Evolutionary conservation across 768 basidiomycete genomes (phyloP).

Genomic region (Rubroboletus satanas): DNA sequence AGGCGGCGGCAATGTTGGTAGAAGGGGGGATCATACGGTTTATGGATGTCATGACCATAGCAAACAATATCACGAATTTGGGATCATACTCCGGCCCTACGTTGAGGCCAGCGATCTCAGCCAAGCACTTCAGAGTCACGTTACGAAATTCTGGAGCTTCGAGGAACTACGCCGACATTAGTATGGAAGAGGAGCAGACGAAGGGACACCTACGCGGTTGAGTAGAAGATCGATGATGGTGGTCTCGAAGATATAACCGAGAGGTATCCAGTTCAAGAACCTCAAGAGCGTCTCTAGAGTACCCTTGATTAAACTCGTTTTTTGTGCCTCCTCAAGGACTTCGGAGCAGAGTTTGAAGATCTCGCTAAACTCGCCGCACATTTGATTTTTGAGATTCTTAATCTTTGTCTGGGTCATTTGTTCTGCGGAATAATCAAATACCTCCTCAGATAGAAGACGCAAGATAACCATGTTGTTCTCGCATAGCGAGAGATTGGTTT

Average conservation of each 20-base stretch:
- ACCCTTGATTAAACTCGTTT: constrained; percentile 88
- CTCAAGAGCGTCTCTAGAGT: constrained; percentile 92
- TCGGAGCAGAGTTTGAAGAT: constrained; percentile 98
- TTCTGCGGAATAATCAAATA: constrained; percentile 98
- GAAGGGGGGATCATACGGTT: constrained; percentile 96
- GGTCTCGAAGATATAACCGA: constrained; percentile 98
- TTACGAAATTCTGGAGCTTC: constrained; percentile 97
- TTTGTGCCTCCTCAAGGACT: constrained; percentile 95
- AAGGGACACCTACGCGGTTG: constrained; percentile 63
- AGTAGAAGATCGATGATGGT: constrained; percentile 93
- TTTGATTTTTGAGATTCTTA: constrained; percentile 95
- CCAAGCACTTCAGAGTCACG: constrained; percentile 92
- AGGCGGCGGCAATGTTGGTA: constrained; percentile 92
- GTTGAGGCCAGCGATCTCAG: constrained; percentile 91
- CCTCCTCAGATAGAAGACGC: constrained; percentile 95
- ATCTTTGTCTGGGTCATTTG: constrained; percentile 98
- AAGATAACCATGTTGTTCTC: constrained; percentile 99
- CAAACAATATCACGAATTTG: constrained; percentile 96
- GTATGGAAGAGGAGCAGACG: constrained; percentile 7
- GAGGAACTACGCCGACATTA: constrained; percentile 63
- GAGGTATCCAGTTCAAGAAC: constrained; percentile 98
- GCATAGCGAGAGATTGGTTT: constrained; percentile 92
- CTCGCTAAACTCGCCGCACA: constrained; percentile 95
- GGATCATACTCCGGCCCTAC: constrained; percentile 96
- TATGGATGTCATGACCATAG: constrained; percentile 96